Base-by-base conservation (phyloP, 768 basidiomycete species). In the Sarcodon aspratus region DNA sequence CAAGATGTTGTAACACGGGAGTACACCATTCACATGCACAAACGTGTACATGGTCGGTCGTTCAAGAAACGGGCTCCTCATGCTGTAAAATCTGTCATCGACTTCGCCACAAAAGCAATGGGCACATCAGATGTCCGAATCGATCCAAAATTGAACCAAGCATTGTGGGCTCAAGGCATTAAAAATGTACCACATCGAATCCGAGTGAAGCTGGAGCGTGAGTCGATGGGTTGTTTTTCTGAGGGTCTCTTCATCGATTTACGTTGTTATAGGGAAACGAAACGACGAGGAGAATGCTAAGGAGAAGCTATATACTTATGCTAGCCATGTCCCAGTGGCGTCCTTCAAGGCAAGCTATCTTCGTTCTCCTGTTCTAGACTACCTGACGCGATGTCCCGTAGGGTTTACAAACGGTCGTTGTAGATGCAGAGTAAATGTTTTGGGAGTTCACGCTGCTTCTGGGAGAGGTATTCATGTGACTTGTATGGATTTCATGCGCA, bases 211-310 rank as follows among this genome's bases (percentile, higher is more conserved):
- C 85, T 98, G 51, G 93, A 96, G 76, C 84, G 90, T 91, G 66
- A 61, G 83, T 79, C 27, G n/a, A 9, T n/a, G 10, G 13, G 17
- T 36, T 34, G 34, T 27, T 15, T 5, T 17, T 21, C 18, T 48
- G 32, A 43, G 13, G 36, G 43, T 43, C 55, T 32, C 59, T 27
- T 6, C 11, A 17, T 38, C 18, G 34, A 7, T 42, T 46, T 44
- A 9, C 18, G 31, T 32, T 21, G 12, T 44, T 12, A 33, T 58
- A 93, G 88, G 95, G 61, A 95, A 94, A 75, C 88, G 96, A 61
- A 98, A 98, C 68, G 95, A 99, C 69, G 94, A 97, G 59, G 95
- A 99, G 75, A 86, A 84, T 60, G 95, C 96, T 51, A 96, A 94
- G 74, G 94, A 95, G 77, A 96, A 94, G 74, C 84, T 96, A 49